Percentiles rank a stretch among this genome's conserved stretches.
These are phyloP conservation scores for Digitaria exilis DNA, from an alignment of 202 grass and related monocot genomes.

Conservation along the genomic window DNA sequence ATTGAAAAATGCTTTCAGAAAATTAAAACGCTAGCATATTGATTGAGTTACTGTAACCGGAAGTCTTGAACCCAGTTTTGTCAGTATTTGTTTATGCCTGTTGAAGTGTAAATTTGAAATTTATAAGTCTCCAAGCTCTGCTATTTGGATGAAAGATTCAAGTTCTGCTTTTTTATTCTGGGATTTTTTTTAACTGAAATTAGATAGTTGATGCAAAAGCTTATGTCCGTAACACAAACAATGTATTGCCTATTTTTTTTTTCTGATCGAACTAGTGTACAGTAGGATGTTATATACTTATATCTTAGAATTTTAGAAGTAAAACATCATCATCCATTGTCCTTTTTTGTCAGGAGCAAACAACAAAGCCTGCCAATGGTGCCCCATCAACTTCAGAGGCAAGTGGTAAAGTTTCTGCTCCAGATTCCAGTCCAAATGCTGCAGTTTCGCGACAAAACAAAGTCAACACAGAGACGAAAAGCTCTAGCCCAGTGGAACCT, in stretches of 20 bases:
- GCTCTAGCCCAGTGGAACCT: slow-evolving; percentile 54
- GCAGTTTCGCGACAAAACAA: slow-evolving; percentile 47
- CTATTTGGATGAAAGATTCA: slow-evolving; percentile 11
- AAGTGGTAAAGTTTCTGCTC: slow-evolving; percentile 48
- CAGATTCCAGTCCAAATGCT: slow-evolving; percentile 53
- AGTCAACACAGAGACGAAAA: slow-evolving; percentile 57
- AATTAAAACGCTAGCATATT: background rate
- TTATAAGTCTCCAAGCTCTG: background rate
- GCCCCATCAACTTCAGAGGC: slow-evolving; percentile 46
- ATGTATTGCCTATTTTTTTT: background rate
- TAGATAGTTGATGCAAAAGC: background rate
- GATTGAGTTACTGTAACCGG: slow-evolving; percentile 11
- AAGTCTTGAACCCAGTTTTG: background rate
- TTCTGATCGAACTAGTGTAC: background rate
- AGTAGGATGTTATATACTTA: background rate
- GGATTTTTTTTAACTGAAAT: background rate
- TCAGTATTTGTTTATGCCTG: slow-evolving; percentile 3
- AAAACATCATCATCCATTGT: background rate
- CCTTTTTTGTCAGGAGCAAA: slow-evolving; percentile 47
- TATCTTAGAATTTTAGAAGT: background rate
- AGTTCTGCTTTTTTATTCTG: slow-evolving; percentile 7
- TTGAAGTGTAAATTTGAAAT: slow-evolving; percentile 3
- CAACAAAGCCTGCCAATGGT: slow-evolving; percentile 59
- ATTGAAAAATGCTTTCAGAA: background rate
- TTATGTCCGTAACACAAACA: background rate